Conservation (phyloP, 352 stramenopile genomes). For the Pythium brachiatum region DNA sequence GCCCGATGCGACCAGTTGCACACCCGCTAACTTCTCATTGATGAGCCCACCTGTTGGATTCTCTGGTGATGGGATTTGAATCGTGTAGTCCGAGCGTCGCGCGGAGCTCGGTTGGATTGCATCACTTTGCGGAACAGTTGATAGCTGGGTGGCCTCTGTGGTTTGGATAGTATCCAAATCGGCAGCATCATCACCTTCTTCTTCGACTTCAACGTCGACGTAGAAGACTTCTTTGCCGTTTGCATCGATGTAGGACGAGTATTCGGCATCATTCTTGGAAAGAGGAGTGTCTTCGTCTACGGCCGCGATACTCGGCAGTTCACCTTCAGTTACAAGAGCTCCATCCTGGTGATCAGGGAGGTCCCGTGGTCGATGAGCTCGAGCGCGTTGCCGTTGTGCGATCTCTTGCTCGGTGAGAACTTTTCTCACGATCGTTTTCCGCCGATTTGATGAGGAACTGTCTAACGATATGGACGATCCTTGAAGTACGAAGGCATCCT, state of each 20-base stretch:
- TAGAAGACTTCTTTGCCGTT: conserved; percentile 29
- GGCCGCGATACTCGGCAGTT: neutral
- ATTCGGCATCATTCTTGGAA: neutral
- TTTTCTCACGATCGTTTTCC: conserved; percentile 41
- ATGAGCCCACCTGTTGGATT: neutral
- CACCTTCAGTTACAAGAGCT: neutral
- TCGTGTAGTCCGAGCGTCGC: conserved; percentile 1
- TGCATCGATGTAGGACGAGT: conserved; percentile 26
- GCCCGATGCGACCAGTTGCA: neutral
- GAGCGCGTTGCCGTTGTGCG: conserved; percentile 9
- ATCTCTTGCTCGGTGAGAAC: conserved; percentile 39
- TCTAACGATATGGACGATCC: conserved; percentile 5
- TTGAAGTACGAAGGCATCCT: conserved; percentile 8
- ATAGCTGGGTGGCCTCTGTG: neutral
- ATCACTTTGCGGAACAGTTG: neutral
- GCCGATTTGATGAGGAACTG: conserved; percentile 5
- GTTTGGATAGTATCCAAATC: neutral
- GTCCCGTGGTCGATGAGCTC: no score
- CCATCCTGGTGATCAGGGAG: neutral
- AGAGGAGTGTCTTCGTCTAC: neutral
- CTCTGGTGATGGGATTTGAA: conserved; percentile 13
- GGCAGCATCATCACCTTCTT: neutral
- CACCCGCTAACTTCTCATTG: neutral
- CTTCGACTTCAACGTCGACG: conserved; percentile 28
- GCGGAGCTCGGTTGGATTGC: neutral